Evolutionary conservation across 2,329 filamentous ascomycete species (phyloP), one percentile per base, ranked within the genome.

Genomic region (Scopulariopsis brevicaulis): DNA sequence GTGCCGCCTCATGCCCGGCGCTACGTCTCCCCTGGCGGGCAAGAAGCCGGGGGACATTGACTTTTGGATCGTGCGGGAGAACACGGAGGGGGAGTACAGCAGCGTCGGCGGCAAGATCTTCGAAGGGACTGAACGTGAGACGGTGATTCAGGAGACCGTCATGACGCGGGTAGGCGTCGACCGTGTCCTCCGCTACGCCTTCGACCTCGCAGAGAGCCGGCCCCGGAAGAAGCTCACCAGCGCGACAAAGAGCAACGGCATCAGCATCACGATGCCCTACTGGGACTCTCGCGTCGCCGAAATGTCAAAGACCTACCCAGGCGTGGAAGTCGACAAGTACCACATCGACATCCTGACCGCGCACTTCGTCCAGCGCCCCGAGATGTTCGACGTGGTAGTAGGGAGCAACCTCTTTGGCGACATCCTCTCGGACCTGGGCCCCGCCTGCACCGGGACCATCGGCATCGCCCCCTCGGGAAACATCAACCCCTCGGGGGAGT

Each of bases 381-480:
- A 82, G 59, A 77, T 74, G 0, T 69, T 86, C 7, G 83, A 86
- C 62, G 84, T 83, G 0, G 80, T 86, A 51, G 83, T 86, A 20
- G 83, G 81, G 7, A 84, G 80, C 14, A 86, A 87, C 61, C 69
- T 86, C 4, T 75, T 77, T 58, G 84, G 83, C 2, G 85, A 89
- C 62, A 87, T 89, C 56, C 76, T 90, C 0, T 87, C 85, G 0
- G 86, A 90, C 65, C 74, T 90, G 3, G 86, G 85, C 1, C 85
- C 87, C 2, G 84, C 85, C 0, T 74, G 88, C 12, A 84, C 86
- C 1, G 86, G 86, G 0, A 85, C 81, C 0, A 89, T 90, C 62
- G 86, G 86, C 1, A 87, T 90, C 58, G 86, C 86, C 0, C 86
- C 86, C 0, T 87, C 85, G 0, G 81, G 77, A 34, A 89, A 88